phyloP scores from a whole-genome alignment of 805 yeast species.

The Nematodospora valgi region DNA sequence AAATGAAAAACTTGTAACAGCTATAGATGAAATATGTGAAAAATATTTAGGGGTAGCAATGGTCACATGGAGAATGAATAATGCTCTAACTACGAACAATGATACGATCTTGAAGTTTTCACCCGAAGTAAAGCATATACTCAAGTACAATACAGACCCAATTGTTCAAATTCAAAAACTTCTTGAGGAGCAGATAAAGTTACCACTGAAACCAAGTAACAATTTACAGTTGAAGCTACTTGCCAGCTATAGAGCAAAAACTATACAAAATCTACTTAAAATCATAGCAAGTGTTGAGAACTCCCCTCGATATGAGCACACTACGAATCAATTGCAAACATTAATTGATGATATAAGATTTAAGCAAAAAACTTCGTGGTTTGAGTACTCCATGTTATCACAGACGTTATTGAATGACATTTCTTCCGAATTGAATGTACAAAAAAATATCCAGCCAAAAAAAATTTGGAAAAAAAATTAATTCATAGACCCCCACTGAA shows the following conservation, averaged over 20 bases:
- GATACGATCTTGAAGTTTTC: not conserved
- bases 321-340: no score
- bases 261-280: conserved; percentile 5
- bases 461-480: no score
- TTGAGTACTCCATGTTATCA: no score
- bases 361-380: no score
- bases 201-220: conserved; percentile 3
- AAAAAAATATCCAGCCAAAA: no score
- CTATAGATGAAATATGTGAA: not conserved
- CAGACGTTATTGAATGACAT: no score
- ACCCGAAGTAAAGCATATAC: not conserved
- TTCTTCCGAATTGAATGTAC: no score
- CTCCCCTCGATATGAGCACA: no score
- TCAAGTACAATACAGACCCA: not conserved
- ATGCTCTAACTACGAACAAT: not conserved
- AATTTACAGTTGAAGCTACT: conserved; percentile 6
- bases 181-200: conserved; percentile 1
- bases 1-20: not conserved
- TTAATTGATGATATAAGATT: no score
- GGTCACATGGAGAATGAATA: not conserved
- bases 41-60: not conserved
- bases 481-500: no score
- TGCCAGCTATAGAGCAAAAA: conserved; percentile 3
- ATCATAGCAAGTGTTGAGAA: no score
- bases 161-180: not conserved